These are phyloP conservation scores for Mycena olivaceomarginata DNA, from an alignment of 768 basidiomycete genomes.

Conservation along the genomic window DNA sequence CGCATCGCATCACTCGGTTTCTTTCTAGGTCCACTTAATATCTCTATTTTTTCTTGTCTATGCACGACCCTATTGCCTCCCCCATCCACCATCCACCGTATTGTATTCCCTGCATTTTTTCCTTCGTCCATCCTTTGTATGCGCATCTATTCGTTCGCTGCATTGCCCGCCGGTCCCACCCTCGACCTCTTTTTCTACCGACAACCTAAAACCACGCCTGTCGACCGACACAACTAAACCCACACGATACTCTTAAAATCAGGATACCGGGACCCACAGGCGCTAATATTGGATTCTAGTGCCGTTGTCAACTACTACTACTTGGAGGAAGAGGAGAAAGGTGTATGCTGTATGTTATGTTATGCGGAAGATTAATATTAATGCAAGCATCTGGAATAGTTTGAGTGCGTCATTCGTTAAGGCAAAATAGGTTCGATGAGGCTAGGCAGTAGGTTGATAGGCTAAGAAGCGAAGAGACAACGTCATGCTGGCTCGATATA, in stretches of 20 bases:
- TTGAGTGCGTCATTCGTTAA: neutral
- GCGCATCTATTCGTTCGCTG: conserved; percentile 27
- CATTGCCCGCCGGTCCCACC: neutral
- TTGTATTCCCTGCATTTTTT: conserved; percentile 11
- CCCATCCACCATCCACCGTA: conserved; percentile 19
- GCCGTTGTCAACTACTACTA: conserved; percentile 1
- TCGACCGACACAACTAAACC: no score
- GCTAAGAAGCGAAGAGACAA: neutral
- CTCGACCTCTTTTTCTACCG: neutral
- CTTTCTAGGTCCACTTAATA: neutral
- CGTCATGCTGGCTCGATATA: conserved; percentile 4
- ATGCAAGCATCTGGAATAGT: neutral
- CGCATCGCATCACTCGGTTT: conserved; percentile 2
- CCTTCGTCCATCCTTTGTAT: conserved; percentile 10
- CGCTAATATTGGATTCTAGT: conserved; percentile 12
- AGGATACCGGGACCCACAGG: neutral
- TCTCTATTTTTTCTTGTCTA: conserved; percentile 2
- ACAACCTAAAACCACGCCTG: neutral
- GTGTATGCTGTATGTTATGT: conserved; percentile 12
- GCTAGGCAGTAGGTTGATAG: neutral
- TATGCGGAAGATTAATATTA: conserved; percentile 29
- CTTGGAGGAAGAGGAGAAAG: conserved; percentile 3
- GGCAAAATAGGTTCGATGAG: no score
- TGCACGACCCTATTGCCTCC: neutral
- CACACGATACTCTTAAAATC: conserved; percentile 19